Evolutionary conservation across 1,284 basidiomycete species (phyloP), one percentile per base, ranked within the genome.

Genomic region (Xerocomus nothofagi): DNA sequence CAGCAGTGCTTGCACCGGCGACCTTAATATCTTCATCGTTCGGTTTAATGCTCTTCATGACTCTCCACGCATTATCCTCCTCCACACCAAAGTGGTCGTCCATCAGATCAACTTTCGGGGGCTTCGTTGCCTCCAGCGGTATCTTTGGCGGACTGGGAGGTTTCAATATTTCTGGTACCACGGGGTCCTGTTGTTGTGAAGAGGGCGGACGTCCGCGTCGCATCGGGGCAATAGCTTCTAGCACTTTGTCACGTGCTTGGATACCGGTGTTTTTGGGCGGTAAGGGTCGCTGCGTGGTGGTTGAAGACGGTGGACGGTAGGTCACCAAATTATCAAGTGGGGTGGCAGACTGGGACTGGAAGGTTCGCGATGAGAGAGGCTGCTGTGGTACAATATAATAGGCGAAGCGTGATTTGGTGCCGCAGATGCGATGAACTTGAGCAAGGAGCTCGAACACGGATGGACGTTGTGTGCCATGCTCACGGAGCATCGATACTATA

Each of bases 401-500:
- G 34, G 82, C 74, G 61, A 87, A 88, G 34, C 79, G 78, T 6
- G 92, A 91, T 63, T 83, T 86, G 1, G 92, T 92, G 12, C 91
- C 91, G 30, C 91, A 86, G 62, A 94, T 79, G 20, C 77, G 76
- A 69, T 95, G 93, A 3, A 93, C 88, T 47, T 80, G 78, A 33
- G 74, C 72, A 24, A 95, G 78, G 17, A 93, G 69, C 58, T 94
- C 91, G 61, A 93, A 94, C 10, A 88, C 86, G 6, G 81, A 78
- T 10, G 93, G 92, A 24, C 93, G 79, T 55, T 91, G 87, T 2
- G 81, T 68, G 11, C 92, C 91, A 59, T 93, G 88, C 63, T 95
- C 93, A 40, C 86, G 84, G 33, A 96, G 78, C 89, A 93, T 93
- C 6, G 90, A 91, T 3, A 76, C 91, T 94, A 55, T 18, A 51